Percentiles rank a stretch among this genome's conserved stretches.
Evolutionary conservation across 1,284 basidiomycete species (phyloP).

Genomic region (Neonothopanus nambi): DNA sequence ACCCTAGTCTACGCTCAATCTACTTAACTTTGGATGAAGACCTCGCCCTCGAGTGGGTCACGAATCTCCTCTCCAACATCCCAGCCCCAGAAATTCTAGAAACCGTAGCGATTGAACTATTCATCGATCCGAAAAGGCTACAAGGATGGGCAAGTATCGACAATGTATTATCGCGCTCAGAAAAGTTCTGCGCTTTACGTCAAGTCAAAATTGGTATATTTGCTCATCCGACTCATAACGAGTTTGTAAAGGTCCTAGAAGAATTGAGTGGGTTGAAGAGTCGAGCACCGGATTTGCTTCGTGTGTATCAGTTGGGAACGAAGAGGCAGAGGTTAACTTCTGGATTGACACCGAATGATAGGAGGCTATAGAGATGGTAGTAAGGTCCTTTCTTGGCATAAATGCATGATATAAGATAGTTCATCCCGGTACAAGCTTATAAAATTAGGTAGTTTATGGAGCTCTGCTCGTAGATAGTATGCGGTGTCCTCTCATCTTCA

Average conservation of each 20-base stretch:
- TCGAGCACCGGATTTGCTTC: slow-evolving; percentile 22
- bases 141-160: slow-evolving; percentile 18
- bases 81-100: slow-evolving; percentile 27
- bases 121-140: slow-evolving; percentile 36
- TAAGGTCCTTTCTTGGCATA: too few relatives aligned
- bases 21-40: slow-evolving; percentile 41
- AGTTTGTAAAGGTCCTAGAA: slow-evolving; percentile 33
- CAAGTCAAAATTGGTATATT: slow-evolving; percentile 42
- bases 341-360: too few relatives aligned
- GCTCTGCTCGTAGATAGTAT: too few relatives aligned
- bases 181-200: slow-evolving; percentile 3
- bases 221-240: slow-evolving; percentile 31
- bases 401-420: too few relatives aligned
- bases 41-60: slow-evolving; percentile 36
- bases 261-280: slow-evolving; percentile 27
- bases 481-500: neutral
- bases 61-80: slow-evolving; percentile 30
- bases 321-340: slow-evolving; percentile 31
- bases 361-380: too few relatives aligned
- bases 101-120: slow-evolving; percentile 39
- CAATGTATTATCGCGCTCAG: slow-evolving; percentile 1
- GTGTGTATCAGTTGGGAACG: slow-evolving; percentile 39
- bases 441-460: too few relatives aligned
- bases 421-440: too few relatives aligned
- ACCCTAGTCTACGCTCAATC: slow-evolving; percentile 35